Conservation (phyloP, 768 basidiomycete species). For the Lactarius akahatsu region DNA sequence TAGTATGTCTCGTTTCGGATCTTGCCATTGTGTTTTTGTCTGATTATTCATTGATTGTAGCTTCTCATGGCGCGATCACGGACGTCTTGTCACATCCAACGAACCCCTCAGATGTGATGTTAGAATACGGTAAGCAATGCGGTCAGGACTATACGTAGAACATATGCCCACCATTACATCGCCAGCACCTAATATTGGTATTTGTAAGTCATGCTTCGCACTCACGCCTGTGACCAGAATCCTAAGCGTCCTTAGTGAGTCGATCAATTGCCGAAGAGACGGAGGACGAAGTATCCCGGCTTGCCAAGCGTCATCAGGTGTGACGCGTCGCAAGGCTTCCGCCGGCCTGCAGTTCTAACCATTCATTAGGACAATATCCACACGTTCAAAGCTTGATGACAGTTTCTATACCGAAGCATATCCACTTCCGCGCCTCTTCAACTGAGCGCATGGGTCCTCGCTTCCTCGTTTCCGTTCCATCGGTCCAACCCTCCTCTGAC, state of each 20-base stretch:
- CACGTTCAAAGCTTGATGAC: neutral
- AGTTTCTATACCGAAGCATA: neutral
- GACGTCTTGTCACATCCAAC: conserved; percentile 10
- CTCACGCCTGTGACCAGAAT: neutral
- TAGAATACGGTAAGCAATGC: conserved; percentile 5
- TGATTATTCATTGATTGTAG: neutral
- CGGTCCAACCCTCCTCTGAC: neutral
- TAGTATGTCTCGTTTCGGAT: neutral
- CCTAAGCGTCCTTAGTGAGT: conserved; percentile 7
- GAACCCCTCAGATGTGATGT: neutral
- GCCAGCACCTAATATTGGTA: conserved; percentile 16
- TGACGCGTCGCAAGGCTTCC: neutral
- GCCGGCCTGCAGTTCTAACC: neutral
- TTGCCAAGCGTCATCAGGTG: conserved; percentile 12
- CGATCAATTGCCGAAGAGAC: conserved; percentile 14
- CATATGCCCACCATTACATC: neutral
- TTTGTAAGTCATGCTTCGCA: conserved; percentile 2
- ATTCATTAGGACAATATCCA: conserved; percentile 1
- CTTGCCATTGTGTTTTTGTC: neutral
- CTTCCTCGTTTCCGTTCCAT: neutral
- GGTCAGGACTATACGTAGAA: too few species aligned
- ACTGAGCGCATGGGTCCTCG: neutral
- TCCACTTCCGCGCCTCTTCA: conserved; percentile 1
- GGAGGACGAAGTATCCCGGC: neutral
- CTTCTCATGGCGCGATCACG: conserved; percentile 2